phyloP scores from a whole-genome alignment of 2,329 filamentous ascomycete species.

The Stromatinia cepivora region DNA sequence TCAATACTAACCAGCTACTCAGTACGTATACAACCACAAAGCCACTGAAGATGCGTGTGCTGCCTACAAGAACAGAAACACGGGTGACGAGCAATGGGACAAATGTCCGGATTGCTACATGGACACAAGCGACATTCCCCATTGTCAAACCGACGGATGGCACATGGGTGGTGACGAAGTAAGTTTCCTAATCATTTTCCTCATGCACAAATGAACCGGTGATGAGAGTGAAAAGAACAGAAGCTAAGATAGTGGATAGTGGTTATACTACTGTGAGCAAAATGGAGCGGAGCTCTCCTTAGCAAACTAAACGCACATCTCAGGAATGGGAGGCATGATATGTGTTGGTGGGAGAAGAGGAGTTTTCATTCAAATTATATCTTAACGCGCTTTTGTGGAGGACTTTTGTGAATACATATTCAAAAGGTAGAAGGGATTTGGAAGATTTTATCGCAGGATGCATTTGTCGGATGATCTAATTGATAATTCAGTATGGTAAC shows the following conservation, averaged over 20 bases:
- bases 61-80: slow-evolving; percentile 7
- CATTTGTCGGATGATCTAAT: neutral
- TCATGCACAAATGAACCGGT: neutral
- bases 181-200: neutral
- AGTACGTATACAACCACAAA: slow-evolving; percentile 5
- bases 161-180: slow-evolving; percentile 22
- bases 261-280: slow-evolving; percentile 1
- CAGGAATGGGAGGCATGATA: neutral
- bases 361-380: neutral
- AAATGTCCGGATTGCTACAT: slow-evolving; percentile 10
- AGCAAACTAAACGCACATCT: neutral
- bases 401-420: neutral
- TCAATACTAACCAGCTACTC: neutral
- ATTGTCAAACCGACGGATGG: neutral
- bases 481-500: neutral
- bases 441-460: neutral
- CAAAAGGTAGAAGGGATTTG: neutral
- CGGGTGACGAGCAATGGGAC: slow-evolving; percentile 4
- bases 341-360: neutral
- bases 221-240: neutral
- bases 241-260: neutral
- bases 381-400: neutral
- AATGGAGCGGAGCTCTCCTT: neutral
- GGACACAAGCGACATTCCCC: neutral
- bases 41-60: neutral